Evolutionary conservation across 2,329 filamentous ascomycete species (phyloP).

Genomic region (Microdochium nivale): DNA sequence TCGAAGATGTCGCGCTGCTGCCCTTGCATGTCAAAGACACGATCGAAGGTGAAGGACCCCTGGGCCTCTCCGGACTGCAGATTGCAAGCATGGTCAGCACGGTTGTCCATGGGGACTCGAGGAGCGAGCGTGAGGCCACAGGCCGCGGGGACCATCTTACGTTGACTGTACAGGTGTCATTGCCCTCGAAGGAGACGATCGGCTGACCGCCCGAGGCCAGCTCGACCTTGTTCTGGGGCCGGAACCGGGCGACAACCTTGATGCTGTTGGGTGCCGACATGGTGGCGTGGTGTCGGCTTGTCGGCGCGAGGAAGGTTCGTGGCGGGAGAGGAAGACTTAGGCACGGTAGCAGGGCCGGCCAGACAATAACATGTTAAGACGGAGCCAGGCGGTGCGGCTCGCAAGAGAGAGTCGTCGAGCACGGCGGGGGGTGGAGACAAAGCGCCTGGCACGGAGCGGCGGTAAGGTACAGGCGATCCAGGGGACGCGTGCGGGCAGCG

Average conservation of each 20-base stretch:
- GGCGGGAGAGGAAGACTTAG: conserved; percentile 9
- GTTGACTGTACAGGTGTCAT: conserved; percentile 80
- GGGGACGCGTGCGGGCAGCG: not conserved
- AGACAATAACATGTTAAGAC: conserved; percentile 1
- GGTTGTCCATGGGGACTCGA: conserved; percentile 3
- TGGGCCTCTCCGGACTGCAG: conserved; percentile 70
- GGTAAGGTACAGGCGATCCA: not conserved
- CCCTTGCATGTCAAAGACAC: conserved; percentile 91
- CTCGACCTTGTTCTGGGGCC: conserved; percentile 94
- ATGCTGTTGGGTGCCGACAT: conserved; percentile 57
- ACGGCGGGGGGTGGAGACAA: not conserved
- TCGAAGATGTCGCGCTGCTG: conserved; percentile 92
- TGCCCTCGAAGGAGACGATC: conserved; percentile 80
- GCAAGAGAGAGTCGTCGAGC: not conserved
- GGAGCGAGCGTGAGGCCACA: not conserved
- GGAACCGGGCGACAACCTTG: conserved; percentile 94
- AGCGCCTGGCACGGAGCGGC: not conserved
- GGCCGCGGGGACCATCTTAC: conserved; percentile 41
- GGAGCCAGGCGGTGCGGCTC: not conserved
- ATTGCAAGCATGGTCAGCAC: conserved; percentile 15
- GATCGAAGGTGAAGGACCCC: conserved; percentile 91
- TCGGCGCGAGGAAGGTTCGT: not conserved
- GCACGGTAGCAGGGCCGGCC: conserved; percentile 14
- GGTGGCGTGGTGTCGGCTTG: conserved; percentile 20
- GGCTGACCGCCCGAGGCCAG: conserved; percentile 82